Evolutionary conservation across 2,329 filamentous ascomycete species (phyloP), one percentile per base, ranked within the genome.

Genomic region (Phaeosphaeria sp.): DNA sequence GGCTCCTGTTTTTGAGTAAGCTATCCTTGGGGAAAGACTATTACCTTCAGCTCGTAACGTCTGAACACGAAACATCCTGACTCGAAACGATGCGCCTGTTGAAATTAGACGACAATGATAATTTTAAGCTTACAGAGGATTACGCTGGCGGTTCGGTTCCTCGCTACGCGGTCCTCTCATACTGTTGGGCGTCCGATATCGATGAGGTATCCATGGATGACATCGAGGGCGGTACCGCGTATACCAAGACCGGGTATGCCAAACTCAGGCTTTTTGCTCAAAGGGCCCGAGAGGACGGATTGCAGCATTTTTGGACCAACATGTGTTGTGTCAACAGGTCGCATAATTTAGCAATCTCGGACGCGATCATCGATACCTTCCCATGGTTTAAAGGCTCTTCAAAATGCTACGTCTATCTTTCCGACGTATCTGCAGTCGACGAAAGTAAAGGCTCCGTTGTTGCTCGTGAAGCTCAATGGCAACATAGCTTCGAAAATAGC

Each of bases 401-500:
- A 15, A 27, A 47, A 27, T 47, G 21, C 22, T 47, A 47, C 44
- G 44, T 47, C 17, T 47, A 47, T n/a, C 21, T 47, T 1, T 27
- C 21, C 20, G 44, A 47, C 17, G 44, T 47, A 9, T 36, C 30
- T 13, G 15, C 30, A 13, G 30, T 13, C 30, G 11, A 11, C 6
- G 27, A 17, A 23, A 23, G 9, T 17, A 9, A 27, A 13, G 18
- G n/a, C 4, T 4, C 22, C 22, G 44, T 27, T 13, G 44, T 13
- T 10, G 21, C 20, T 10, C 2, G 23, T 7, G 22, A 47, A n/a
- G 6, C 7, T 15, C 9, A 9, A 6, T 47, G 21, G 9, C 13
- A 47, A n/a, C 44, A 11, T 9, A n/a, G 5, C n/a, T 66, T 69
- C 42, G 47, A 51, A 13, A 30, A 21, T 10, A 67, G 64, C 51